phyloP scores from a whole-genome alignment of 2,329 filamentous ascomycete genomes.

The Colletotrichum sp. region DNA sequence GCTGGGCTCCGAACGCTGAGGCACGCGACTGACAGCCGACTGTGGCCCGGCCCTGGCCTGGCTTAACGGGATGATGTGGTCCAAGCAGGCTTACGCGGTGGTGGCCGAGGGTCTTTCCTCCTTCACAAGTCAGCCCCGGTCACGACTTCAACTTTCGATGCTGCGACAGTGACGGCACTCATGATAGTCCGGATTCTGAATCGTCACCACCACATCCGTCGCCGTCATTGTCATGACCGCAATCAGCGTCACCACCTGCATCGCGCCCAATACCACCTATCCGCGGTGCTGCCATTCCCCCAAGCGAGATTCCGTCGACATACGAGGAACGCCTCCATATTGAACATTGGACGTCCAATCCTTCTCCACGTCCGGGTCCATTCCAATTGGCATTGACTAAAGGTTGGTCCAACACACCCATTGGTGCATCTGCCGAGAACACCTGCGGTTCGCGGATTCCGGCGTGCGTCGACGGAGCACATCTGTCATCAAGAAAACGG shows the following conservation, averaged over 20 bases:
- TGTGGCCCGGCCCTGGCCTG: not conserved
- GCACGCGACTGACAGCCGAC: slow-evolving; percentile 13
- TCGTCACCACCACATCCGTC: not conserved
- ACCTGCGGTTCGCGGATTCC: not conserved
- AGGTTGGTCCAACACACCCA: not conserved
- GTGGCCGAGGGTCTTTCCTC: not conserved
- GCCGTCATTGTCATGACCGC: not conserved
- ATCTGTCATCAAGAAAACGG: not conserved
- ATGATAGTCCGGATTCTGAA: not conserved
- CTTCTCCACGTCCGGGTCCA: not conserved
- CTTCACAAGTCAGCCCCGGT: not conserved
- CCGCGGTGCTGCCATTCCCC: not conserved
- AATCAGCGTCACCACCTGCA: not conserved
- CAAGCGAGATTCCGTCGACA: not conserved
- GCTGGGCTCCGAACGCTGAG: not conserved
- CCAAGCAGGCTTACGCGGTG: not conserved
- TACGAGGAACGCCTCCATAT: not conserved
- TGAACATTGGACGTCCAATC: not conserved
- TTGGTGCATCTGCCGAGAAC: not conserved
- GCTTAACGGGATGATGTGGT: not conserved
- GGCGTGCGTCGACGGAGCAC: not conserved
- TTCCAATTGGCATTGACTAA: not conserved
- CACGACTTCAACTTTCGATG: not conserved
- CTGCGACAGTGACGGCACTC: not conserved
- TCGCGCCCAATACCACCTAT: not conserved